Conservation (phyloP, 768 basidiomycete genomes). For the Russula brevipes region DNA sequence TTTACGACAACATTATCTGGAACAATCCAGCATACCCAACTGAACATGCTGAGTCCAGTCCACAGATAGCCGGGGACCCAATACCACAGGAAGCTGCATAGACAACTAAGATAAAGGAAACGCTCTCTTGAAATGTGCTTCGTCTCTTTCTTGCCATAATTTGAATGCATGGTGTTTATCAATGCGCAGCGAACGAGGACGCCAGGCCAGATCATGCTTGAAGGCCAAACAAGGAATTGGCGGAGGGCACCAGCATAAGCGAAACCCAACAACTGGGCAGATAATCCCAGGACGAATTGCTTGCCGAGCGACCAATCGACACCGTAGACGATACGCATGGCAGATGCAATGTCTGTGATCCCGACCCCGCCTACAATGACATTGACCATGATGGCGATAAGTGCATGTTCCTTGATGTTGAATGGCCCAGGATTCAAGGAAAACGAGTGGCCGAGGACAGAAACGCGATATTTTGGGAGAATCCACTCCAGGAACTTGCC, state of each 20-base stretch:
- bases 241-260: slow-evolving; percentile 68
- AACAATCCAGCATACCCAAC: slow-evolving; percentile 89
- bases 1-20: slow-evolving; percentile 72
- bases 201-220: slow-evolving; percentile 89
- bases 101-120: slow-evolving; percentile 64
- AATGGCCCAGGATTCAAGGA: slow-evolving; percentile 79
- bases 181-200: slow-evolving; percentile 78
- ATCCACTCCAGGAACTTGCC: slow-evolving; percentile 65
- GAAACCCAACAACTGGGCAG: slow-evolving; percentile 65
- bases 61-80: slow-evolving; percentile 83
- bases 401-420: slow-evolving; percentile 87
- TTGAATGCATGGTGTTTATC: slow-evolving; percentile 82
- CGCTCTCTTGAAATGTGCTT: slow-evolving; percentile 74
- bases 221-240: slow-evolving; percentile 78
- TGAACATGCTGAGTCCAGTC: slow-evolving; percentile 79
- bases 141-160: slow-evolving; percentile 57
- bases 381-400: slow-evolving; percentile 78
- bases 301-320: slow-evolving; percentile 51
- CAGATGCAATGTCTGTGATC: slow-evolving; percentile 61
- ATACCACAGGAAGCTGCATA: slow-evolving; percentile 64
- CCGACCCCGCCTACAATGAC: slow-evolving; percentile 61
- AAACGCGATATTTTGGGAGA: slow-evolving; percentile 61
- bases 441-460: slow-evolving; percentile 67
- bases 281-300: slow-evolving; percentile 56
- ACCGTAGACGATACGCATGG: slow-evolving; percentile 66